Evolutionary conservation across 495 filamentous ascomycete genomes (phyloP), one percentile per base, ranked within the genome.

Genomic region (Neurospora sp.): DNA sequence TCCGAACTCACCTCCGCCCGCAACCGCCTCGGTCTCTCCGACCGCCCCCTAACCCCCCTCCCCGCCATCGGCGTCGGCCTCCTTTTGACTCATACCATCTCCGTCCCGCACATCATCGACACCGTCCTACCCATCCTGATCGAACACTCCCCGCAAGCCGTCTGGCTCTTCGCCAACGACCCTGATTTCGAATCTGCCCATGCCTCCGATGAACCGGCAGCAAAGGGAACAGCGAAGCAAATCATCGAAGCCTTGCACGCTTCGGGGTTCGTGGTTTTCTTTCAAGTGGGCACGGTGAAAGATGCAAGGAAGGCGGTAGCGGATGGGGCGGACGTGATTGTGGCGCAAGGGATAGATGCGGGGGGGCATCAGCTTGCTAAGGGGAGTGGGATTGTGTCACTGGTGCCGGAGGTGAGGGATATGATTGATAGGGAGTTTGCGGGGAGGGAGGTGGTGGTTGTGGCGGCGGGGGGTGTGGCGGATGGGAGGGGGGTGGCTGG

Each of bases 391-490:
- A 75, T 94, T 69, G 77, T 85, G 31, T 81, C 78, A n/a, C 39
- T 85, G 8, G 79, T 84, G 4, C 79, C 80, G 3, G 83, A 84
- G 75, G 73, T 84, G 46, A 78, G 77, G n/a, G 90, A 92, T 77
- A 78, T 83, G 69, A 70, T 94, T 70, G 76, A 73, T 10, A 37
- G 70, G 6, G 83, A 83, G 74, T 79, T 82, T 27, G 75, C 76
- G 5, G 77, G 75, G 2, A 78, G 44, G 70, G 77, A 83, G 35
- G 82, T 92, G 69, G 86, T 87, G 4, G 74, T 94, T 4, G 78
- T 94, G 42, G 93, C 91, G 0, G 91, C 93, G 1, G 93, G 93
- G 4, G 93, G 92, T 0, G 89, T 94, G 72, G 84, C 85, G 0
- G 92, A 94, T 77, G 89, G 88, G 5, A 82, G 92, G 20, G 89